phyloP scores from a whole-genome alignment of 805 yeast species.

The Cyberlindnera americana region DNA sequence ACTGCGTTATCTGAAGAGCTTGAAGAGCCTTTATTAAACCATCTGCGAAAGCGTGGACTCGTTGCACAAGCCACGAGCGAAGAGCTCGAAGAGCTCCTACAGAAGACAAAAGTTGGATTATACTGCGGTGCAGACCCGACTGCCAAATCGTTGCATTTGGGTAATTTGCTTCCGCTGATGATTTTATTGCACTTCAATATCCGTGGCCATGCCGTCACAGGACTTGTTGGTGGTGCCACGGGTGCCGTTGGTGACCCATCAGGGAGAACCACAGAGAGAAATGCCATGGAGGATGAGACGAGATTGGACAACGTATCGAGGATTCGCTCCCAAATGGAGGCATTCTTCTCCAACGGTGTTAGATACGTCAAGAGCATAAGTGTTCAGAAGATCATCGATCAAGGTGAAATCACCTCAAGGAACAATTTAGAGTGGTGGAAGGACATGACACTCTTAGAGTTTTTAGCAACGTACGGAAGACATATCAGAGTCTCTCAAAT shows the following conservation, averaged over 20 bases:
- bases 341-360: constrained; percentile 59
- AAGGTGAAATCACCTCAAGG: constrained; percentile 41
- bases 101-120: constrained; percentile 44
- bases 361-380: constrained; percentile 47
- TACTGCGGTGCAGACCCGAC: constrained; percentile 98
- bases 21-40: constrained; percentile 36
- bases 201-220: constrained; percentile 81
- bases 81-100: constrained; percentile 25
- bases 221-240: constrained; percentile 92
- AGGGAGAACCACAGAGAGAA: constrained; percentile 78
- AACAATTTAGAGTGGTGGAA: constrained; percentile 90
- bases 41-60: constrained; percentile 44
- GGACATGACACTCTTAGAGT: constrained; percentile 68
- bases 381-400: constrained; percentile 29
- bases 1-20: constrained; percentile 28
- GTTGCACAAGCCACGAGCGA: constrained; percentile 40
- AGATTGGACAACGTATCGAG: constrained; percentile 53
- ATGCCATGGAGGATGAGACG: constrained; percentile 46
- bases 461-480: constrained; percentile 71
- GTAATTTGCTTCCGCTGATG: constrained; percentile 86
- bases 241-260: constrained; percentile 97
- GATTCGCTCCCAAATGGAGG: constrained; percentile 59
- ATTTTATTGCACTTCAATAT: constrained; percentile 77
- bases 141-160: constrained; percentile 84
- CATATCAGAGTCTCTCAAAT: constrained; percentile 79